phyloP scores from a whole-genome alignment of 768 basidiomycete species.

The Mycena chlorophos region DNA sequence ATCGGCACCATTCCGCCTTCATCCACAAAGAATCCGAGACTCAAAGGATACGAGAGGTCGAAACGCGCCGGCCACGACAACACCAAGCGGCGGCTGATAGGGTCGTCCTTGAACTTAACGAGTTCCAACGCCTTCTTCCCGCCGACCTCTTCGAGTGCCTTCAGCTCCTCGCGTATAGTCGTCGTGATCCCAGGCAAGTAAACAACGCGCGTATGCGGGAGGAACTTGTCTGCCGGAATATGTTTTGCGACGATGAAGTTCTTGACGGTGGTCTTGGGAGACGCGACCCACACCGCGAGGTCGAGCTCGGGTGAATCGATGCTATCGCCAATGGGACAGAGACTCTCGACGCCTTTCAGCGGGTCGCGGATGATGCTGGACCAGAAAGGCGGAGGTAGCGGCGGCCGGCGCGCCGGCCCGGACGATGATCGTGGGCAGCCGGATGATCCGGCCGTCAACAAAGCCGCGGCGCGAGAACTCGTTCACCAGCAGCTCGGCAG shows the following conservation, averaged over 20 bases:
- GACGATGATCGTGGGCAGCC: slow-evolving; percentile 60
- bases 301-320: slow-evolving; percentile 43
- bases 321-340: slow-evolving; percentile 55
- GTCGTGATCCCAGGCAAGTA: slow-evolving; percentile 62
- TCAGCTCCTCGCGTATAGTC: slow-evolving; percentile 54
- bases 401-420: slow-evolving; percentile 54
- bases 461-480: slow-evolving; percentile 60
- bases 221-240: slow-evolving; percentile 44
- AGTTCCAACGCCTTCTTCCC: slow-evolving; percentile 47
- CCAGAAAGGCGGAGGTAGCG: slow-evolving; percentile 57
- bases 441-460: slow-evolving; percentile 58
- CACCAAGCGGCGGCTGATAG: slow-evolving; percentile 42
- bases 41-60: slow-evolving; percentile 44
- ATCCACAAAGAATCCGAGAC: slow-evolving; percentile 45
- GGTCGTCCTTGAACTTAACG: slow-evolving; percentile 49
- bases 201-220: slow-evolving; percentile 49
- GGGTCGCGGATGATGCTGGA: slow-evolving; percentile 61
- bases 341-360: slow-evolving; percentile 46
- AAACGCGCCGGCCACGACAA: slow-evolving; percentile 50
- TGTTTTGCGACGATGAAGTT: slow-evolving; percentile 54
- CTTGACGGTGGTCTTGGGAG: slow-evolving; percentile 49
- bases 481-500: slow-evolving; percentile 56
- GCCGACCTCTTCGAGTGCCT: slow-evolving; percentile 52
- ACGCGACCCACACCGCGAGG: slow-evolving; percentile 52
- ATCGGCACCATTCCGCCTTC: slow-evolving; percentile 48